phyloP scores from a whole-genome alignment of 2,329 filamentous ascomycete species.

The Botrytis tulipae region DNA sequence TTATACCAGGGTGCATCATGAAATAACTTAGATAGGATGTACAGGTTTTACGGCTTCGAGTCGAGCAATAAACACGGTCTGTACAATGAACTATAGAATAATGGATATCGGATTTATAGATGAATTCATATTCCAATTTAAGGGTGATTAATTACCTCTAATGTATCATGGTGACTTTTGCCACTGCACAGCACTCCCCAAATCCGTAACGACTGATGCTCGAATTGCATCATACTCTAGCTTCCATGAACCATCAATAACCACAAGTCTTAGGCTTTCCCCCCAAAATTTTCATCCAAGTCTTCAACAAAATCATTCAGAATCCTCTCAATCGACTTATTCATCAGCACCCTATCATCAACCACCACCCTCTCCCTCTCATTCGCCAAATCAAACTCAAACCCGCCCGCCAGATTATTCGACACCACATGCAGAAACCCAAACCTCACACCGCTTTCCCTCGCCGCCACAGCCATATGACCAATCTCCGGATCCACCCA shows the following conservation, averaged over 20 bases:
- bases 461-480: constrained; percentile 7
- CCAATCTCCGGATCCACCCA: constrained; percentile 10
- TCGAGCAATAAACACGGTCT: neutral
- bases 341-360: neutral
- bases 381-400: constrained; percentile 8
- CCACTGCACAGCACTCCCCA: neutral
- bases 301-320: neutral
- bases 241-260: no score
- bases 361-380: neutral
- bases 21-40: neutral
- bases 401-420: neutral
- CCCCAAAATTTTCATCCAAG: neutral
- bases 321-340: neutral
- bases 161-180: neutral
- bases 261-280: neutral
- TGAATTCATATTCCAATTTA: neutral
- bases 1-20: neutral
- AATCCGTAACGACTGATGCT: no score
- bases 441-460: neutral
- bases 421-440: constrained; percentile 5
- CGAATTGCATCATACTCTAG: neutral
- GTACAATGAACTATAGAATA: neutral
- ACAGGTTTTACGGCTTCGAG: neutral
- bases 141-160: neutral
- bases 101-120: neutral